Base-by-base conservation (phyloP, 176 grass and related monocot species). In the Puccinellia tenuiflora region DNA sequence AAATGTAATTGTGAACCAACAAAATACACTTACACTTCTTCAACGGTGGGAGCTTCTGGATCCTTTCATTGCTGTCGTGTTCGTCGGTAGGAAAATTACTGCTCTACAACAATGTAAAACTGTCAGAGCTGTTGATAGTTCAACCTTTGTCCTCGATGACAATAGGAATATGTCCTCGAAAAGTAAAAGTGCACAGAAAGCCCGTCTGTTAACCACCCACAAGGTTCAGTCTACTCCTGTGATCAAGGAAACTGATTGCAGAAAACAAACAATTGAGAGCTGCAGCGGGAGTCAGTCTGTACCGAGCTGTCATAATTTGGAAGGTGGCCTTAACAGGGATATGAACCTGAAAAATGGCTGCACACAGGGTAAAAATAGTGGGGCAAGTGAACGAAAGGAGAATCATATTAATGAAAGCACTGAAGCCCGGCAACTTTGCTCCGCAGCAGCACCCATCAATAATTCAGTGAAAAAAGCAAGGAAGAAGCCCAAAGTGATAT, bases 1-100 rank as follows among this genome's bases (percentile, higher is more conserved):
- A 22, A 84, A 91, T 37, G 80, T 81, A 62, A 83, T 88, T 31
- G 43, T 52, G 25, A 67, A 62, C 53, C 68, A 70, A 62, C 67
- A 89, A 59, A 76, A 43, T 72, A 78, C 80, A 63, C 81, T 95
- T 60, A 83, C 92, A 29, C 89, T 93, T 76, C 88, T 91, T 60
- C 81, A 90, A 60, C 88, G 90, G 39, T 98, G 96, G 96, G 78
- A 93, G 68, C 86, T 98, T 78, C 83, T 98, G 51, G 96, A 98
- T 81, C 96, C 96, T 80, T 98, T 98, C 79, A 66, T 98, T 51
- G 89, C 92, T 28, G 91, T 98, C 11, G 88, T 92, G 45, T 95
- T 79, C 56, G 91, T 98, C 11, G 79, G 83, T 73, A 90, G 88
- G 78, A 98, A 98, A 90, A 86, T 98, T 81, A 88, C 88, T 67